These are phyloP conservation scores for Colletotrichum abscissum DNA, from an alignment of 2,329 filamentous ascomycete species.

Conservation along the genomic window DNA sequence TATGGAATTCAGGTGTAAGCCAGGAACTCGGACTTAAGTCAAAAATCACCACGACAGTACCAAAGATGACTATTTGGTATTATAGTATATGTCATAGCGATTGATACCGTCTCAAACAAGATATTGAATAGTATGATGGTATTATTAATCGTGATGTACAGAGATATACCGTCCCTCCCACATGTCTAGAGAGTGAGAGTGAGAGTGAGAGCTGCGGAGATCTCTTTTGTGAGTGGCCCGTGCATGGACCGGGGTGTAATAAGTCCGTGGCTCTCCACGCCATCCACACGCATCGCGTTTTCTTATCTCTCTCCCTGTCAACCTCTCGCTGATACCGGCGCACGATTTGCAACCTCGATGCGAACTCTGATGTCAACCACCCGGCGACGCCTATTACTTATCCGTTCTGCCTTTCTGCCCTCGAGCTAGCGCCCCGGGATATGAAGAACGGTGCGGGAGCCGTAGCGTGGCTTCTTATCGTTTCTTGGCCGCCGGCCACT, in stretches of 20 bases:
- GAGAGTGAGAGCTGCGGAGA: constrained; percentile 9
- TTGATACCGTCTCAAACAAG: background rate
- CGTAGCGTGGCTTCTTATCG: constrained; percentile 13
- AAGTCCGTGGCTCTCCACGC: constrained; percentile 17
- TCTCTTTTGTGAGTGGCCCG: constrained; percentile 15
- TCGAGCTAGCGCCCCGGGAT: background rate
- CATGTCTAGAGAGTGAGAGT: background rate
- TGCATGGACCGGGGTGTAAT: background rate
- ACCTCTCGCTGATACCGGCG: constrained; percentile 12
- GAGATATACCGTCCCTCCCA: background rate
- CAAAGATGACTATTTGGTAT: background rate
- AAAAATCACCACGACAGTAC: too few species aligned
- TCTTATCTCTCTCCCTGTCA: constrained; percentile 33
- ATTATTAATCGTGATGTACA: background rate
- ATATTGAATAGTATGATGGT: background rate
- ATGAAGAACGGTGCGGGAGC: background rate
- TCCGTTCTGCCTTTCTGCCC: constrained; percentile 6
- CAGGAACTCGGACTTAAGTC: background rate
- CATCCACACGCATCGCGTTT: constrained; percentile 33
- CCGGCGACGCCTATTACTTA: background rate
- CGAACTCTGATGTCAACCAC: constrained; percentile 9
- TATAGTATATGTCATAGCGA: background rate
- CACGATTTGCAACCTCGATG: constrained; percentile 22
- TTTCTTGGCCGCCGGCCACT: constrained; percentile 29
- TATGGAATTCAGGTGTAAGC: background rate